These are phyloP conservation scores for Clonostachys sp. DNA, from an alignment of 2,329 filamentous ascomycete species.

Conservation along the genomic window DNA sequence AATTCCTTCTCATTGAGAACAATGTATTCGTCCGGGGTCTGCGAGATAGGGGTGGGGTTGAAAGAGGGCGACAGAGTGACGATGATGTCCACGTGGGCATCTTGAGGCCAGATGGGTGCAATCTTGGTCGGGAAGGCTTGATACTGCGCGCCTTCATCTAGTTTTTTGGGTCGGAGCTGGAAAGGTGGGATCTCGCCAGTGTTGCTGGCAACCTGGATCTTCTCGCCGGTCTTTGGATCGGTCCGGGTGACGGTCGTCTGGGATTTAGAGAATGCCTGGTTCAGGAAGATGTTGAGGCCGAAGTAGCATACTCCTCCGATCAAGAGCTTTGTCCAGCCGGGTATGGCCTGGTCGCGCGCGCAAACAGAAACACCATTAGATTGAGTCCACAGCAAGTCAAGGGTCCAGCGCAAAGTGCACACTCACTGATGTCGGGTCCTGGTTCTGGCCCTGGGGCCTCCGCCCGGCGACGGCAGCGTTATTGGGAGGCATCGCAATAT, in stretches of 20 bases:
- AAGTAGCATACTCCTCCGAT: constrained; percentile 53
- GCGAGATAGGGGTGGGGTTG: constrained; percentile 61
- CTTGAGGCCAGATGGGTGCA: constrained; percentile 81
- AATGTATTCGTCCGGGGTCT: constrained; percentile 61
- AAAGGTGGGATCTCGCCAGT: constrained; percentile 59
- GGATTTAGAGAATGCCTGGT: constrained; percentile 44
- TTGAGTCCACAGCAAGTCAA: too few species aligned
- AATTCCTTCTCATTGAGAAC: constrained; percentile 80
- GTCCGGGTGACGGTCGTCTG: constrained; percentile 40
- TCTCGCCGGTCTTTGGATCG: constrained; percentile 43
- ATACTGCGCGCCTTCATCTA: constrained; percentile 59
- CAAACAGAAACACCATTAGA: too few species aligned
- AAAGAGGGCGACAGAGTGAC: constrained; percentile 80
- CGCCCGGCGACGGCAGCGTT: not conserved
- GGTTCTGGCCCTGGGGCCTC: not conserved
- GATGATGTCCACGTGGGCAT: constrained; percentile 75
- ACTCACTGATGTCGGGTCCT: not conserved
- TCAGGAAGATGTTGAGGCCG: constrained; percentile 53
- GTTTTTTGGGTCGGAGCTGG: constrained; percentile 54
- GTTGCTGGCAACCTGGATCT: constrained; percentile 48
- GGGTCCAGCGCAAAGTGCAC: too few species aligned
- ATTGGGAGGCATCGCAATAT: too few species aligned
- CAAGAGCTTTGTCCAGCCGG: constrained; percentile 36
- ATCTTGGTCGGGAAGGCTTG: constrained; percentile 64
- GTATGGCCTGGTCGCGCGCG: too few species aligned